Evolutionary conservation across 805 yeast genomes (phyloP), one percentile per base, ranked within the genome.

Genomic region (Brettanomyces bruxellensis): DNA sequence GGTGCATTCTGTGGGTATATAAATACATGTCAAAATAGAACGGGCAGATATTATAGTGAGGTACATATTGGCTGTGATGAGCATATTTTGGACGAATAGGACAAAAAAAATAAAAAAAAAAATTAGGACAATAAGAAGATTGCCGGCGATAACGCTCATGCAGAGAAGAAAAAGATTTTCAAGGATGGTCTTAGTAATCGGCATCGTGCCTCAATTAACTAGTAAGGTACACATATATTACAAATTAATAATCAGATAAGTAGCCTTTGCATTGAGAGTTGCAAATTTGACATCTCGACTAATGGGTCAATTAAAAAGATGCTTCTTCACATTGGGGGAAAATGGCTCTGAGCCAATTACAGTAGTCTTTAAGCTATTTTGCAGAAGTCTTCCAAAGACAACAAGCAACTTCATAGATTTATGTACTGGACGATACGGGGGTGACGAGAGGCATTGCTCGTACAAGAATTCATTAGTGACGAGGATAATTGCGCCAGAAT

Each of bases 401-500:
- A 40, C 38, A 24, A 8, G 7, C 4, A 34, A 41, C 23, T 47
- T 47, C 13, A 28, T 34, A 3, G n/a, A 42, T 4, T 30, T 45
- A 8, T 28, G 44, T 6, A 14, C 34, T 9, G 48, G 42, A 1
- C 30, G 32, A 25, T 40, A 25, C 3, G 42, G 34, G 3, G 38
- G 38, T 14, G 18, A n/a, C 23, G 30, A 44, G n/a, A 13, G 14
- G 12, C 13, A 40, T 14, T 32, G 37, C 22, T 39, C 43, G 25
- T 60, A 51, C 43, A 54, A 53, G 40, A 44, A 49, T 12, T 42
- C 59, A 6, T 5, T 25, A 12, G 38, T 60, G 11, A 50, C 62
- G 1, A 49, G 62, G 35, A 45, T 60, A 6, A 45, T 59, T 36
- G 49, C 61, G 5, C 64, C 65, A 3, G 64, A 60, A 38, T 59